These are phyloP conservation scores for Zoysia matrella DNA, from an alignment of 202 grass and related monocot species.

Conservation along the genomic window DNA sequence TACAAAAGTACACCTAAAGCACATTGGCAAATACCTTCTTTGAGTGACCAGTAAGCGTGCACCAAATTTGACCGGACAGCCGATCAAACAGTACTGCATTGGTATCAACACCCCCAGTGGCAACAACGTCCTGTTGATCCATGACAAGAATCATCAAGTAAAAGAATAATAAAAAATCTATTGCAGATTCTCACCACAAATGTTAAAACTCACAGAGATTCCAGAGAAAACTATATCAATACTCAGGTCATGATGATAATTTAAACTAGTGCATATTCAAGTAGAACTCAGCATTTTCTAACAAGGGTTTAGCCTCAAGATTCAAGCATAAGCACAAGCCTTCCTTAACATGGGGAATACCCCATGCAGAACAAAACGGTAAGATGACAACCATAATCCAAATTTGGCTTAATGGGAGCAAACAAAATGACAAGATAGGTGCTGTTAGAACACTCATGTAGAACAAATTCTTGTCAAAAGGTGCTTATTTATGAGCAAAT, in stretches of 20 bases:
- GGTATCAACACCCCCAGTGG: constrained; percentile 86
- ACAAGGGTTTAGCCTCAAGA: background rate
- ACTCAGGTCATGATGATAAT: background rate
- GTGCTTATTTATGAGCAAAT: no score
- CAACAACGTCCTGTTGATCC: constrained; percentile 77
- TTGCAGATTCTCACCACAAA: background rate
- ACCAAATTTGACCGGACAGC: constrained; percentile 82
- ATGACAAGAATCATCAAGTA: constrained; percentile 25
- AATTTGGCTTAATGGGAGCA: background rate
- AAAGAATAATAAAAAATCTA: constrained; percentile 16
- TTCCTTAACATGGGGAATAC: background rate
- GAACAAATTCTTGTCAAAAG: no score
- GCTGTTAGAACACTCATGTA: no score
- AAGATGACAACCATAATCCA: background rate
- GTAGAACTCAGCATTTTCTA: background rate
- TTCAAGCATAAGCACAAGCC: background rate
- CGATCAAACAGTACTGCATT: constrained; percentile 94
- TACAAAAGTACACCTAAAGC: background rate
- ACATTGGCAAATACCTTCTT: constrained; percentile 74
- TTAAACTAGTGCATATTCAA: background rate
- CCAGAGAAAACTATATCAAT: constrained; percentile 7
- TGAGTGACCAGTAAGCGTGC: constrained; percentile 6
- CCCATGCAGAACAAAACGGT: background rate
- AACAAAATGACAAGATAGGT: background rate
- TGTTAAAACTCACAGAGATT: background rate